phyloP scores from a whole-genome alignment of 1,284 basidiomycete genomes.

The Spongiforma sp. region DNA sequence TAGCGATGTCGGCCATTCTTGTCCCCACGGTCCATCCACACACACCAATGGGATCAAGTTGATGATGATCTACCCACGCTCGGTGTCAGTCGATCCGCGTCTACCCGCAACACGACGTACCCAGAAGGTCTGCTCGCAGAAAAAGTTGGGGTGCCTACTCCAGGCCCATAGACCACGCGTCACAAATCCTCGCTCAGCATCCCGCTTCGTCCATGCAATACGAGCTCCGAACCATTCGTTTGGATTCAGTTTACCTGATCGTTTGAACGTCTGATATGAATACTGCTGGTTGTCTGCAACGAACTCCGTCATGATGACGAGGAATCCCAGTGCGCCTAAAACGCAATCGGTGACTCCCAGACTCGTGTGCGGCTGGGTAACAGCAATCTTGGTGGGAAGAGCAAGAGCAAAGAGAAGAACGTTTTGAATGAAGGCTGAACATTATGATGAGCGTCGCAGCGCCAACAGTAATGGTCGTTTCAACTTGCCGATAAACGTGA shows the following conservation, averaged over 20 bases:
- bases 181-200: conserved; percentile 83
- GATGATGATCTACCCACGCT: conserved; percentile 59
- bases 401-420: conserved; percentile 80
- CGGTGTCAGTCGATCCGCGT: conserved; percentile 1
- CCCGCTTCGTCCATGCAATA: conserved; percentile 66
- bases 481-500: conserved; percentile 76
- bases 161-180: conserved; percentile 87
- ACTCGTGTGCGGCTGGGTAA: conserved; percentile 58
- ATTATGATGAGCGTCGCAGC: conserved; percentile 4
- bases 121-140: conserved; percentile 91
- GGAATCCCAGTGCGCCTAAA: conserved; percentile 64
- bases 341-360: conserved; percentile 69
- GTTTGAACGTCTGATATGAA: conserved; percentile 84
- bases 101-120: conserved; percentile 43
- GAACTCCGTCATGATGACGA: conserved; percentile 74
- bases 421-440: conserved; percentile 73
- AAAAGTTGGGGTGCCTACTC: conserved; percentile 91
- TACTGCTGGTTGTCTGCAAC: conserved; percentile 92
- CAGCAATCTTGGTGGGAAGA: conserved; percentile 61
- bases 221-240: conserved; percentile 70
- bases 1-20: conserved; percentile 27
- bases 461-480: not conserved
- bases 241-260: conserved; percentile 48
- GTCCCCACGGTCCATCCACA: conserved; percentile 44
- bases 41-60: conserved; percentile 69